These are phyloP conservation scores for Candida sonorensis DNA, from an alignment of 805 yeast species.

Conservation along the genomic window DNA sequence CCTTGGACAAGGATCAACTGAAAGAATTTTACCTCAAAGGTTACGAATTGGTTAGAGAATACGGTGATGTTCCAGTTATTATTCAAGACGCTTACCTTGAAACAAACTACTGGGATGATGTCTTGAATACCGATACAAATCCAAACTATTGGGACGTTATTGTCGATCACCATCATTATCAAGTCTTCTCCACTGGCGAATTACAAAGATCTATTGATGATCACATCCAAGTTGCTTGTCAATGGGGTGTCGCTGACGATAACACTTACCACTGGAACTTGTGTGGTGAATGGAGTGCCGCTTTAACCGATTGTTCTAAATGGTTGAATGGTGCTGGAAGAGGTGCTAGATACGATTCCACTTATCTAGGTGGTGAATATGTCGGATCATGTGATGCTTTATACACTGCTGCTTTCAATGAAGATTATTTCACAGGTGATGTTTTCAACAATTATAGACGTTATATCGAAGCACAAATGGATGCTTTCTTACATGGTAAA, in stretches of 20 bases:
- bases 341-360: constrained; percentile 77
- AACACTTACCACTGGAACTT: constrained; percentile 66
- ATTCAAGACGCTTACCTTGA: constrained; percentile 76
- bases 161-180: constrained; percentile 87
- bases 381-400: constrained; percentile 59
- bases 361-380: constrained; percentile 31
- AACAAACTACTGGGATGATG: constrained; percentile 55
- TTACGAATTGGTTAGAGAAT: constrained; percentile 54
- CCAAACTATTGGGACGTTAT: constrained; percentile 48
- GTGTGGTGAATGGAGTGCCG: constrained; percentile 88
- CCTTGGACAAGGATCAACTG: constrained; percentile 51
- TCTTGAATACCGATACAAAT: constrained; percentile 34
- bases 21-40: constrained; percentile 56
- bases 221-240: constrained; percentile 53
- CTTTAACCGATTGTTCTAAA: constrained; percentile 82
- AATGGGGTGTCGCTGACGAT: constrained; percentile 32
- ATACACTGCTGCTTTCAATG: constrained; percentile 35
- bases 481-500: constrained; percentile 49
- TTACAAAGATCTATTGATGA: constrained; percentile 52
- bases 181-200: constrained; percentile 66
- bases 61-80: constrained; percentile 36
- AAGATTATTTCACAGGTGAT: constrained; percentile 49
- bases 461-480: constrained; percentile 85
- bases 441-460: constrained; percentile 53
- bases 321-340: constrained; percentile 85